These are phyloP conservation scores for Cladorrhinum samala DNA, from an alignment of 495 filamentous ascomycete species.

Conservation along the genomic window DNA sequence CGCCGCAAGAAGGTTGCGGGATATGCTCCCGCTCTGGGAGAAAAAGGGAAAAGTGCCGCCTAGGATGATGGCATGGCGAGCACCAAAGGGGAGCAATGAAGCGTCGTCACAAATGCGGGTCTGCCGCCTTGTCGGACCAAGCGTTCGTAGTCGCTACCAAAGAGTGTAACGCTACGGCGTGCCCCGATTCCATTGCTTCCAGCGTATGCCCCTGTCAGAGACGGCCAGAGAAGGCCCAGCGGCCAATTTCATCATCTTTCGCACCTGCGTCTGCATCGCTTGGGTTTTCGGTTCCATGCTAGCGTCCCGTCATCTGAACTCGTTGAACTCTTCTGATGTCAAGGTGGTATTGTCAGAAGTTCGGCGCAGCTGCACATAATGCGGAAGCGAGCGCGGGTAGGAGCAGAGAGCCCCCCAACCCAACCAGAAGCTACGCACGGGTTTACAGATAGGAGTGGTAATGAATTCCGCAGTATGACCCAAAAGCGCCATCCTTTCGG, in stretches of 20 bases:
- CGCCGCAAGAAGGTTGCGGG: background rate
- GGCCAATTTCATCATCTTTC: too few relatives aligned
- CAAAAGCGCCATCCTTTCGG: too few relatives aligned
- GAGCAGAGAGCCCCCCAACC: background rate
- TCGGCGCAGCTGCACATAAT: slow-evolving; percentile 1
- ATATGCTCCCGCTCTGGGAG: background rate
- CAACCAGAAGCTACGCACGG: too few relatives aligned
- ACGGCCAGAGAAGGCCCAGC: too few relatives aligned
- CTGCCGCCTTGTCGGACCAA: slow-evolving; percentile 1
- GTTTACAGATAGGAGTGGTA: too few relatives aligned
- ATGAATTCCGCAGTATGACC: too few relatives aligned
- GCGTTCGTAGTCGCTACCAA: slow-evolving; percentile 12
- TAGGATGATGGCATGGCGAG: background rate
- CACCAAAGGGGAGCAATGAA: background rate
- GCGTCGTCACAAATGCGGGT: slow-evolving; percentile 1
- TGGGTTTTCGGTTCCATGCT: background rate
- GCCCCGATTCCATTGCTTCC: background rate
- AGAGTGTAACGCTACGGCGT: slow-evolving; percentile 3
- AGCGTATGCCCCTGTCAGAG: too few relatives aligned
- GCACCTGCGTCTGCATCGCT: background rate
- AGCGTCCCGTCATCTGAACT: background rate
- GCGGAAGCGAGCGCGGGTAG: slow-evolving; percentile 7
- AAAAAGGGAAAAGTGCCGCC: background rate
- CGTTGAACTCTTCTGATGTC: background rate
- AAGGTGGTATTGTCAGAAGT: background rate